Base-by-base conservation (phyloP, 2,329 filamentous ascomycete genomes). In the Stemphylium beticola region DNA sequence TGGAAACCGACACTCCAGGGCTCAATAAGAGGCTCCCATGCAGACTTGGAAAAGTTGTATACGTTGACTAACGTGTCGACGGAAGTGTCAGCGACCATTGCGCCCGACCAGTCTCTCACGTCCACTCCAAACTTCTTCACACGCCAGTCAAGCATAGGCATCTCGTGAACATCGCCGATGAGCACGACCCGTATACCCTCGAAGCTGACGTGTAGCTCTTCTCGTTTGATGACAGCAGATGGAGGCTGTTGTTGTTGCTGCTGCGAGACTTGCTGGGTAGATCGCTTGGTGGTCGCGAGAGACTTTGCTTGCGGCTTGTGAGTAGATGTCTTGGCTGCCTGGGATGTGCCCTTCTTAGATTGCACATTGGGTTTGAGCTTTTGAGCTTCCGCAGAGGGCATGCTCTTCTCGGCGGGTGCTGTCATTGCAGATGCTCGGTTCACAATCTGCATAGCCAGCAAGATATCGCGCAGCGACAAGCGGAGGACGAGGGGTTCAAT, bases 41-140 rank as follows among this genome's bases (percentile, higher is more conserved):
- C 92, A 0, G 95, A 99, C 74, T 99, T 99, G 12, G 95, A 95
- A 77, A 99, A 99, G 76, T 99, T 99, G 81, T 96, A 99, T 22
- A 99, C 89, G 68, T 98, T 99, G 66, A 96, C 85, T 75, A 96
- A 96, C 61, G 93, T 92, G 59, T 97, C 92, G 42, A 99, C 87
- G n/a, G 86, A 89, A 0, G 92, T 90, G 70, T 97, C 92, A 0
- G 91, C 93, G 67, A 88, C 92, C 74, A 99, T 82, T 18, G 88
- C 89, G 4, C 87, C 88, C 1, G 93, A 93, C 95, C 95, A 99
- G 71, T 99, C 92, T 62, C 89, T 87, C 4, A 96, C 91, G 40
- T 89, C 87, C 2, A 93, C 84, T 4, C 86, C 90, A 69, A 98
- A 98, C 49, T 88, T 87, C 77, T 96, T 96, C 66, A 99, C 87